Base-by-base conservation (phyloP, 306 rosid species). In the Lithocarpus polystachyus region DNA sequence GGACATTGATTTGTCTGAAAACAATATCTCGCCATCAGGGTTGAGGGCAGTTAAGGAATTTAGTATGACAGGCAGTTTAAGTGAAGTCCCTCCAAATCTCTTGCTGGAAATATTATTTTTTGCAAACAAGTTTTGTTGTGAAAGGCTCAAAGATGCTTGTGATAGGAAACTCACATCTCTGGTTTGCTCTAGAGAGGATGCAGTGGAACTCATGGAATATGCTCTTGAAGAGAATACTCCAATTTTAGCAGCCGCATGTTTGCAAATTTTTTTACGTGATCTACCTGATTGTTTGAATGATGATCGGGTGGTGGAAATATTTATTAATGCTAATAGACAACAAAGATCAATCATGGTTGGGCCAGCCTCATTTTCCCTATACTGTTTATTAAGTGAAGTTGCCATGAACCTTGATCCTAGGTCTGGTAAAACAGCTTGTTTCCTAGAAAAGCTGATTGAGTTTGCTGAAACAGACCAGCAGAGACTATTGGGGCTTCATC, bases 301-400 rank as follows among this genome's bases (percentile, higher is more conserved):
- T 72, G 56, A 80, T 60, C 85, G 81, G 70, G 91, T 94, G 64
- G 91, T 87, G 43, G 91, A 88, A 53, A 85, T 92, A 77, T 90
- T 94, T 82, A 81, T 80, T 79, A 75, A 83, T 74, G 90, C 97
- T 70, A 84, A 86, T 83, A 84, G 77, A 81, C 82, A 90, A 74
- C 91, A 81, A 67, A 87, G 88, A 80, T 85, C 72, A 69, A 91
- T 88, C 72, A 92, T 92, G 92, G 90, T 86, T 71, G 97, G 98
- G 76, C 87, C 79, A 22, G 91, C 90, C 40, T 86, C 89, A 12
- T 94, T 86, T 90, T 84, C 97, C 2, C 92, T 94, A 29, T 94
- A 92, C 78, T 89, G 97, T 80, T 88, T 94, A 73, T 84, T 94
- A 77, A 85, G 98, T 77, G 97, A 94, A 88, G 97, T 88, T 86